Evolutionary conservation across 495 filamentous ascomycete genomes (phyloP), one percentile per base, ranked within the genome.

Genomic region (Lichina pygmaea): DNA sequence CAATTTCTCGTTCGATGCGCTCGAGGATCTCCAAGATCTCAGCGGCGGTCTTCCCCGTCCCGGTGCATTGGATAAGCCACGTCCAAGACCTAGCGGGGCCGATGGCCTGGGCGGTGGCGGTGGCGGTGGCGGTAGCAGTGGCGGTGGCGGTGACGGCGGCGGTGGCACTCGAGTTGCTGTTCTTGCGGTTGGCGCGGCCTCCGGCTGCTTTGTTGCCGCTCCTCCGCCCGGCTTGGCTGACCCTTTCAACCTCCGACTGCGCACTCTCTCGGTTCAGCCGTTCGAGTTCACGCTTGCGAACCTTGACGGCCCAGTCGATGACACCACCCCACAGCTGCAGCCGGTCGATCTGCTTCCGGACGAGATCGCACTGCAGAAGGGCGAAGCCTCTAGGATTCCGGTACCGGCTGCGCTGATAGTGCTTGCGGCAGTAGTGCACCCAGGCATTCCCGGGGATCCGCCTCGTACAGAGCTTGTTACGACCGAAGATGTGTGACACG

Each of bases 401-500:
- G 54, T 86, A 89, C 0, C 75, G 63, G 34, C 58, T 64, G 0
- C 80, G 74, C 57, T 93, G 84, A 58, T 92, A 93, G 52, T 86
- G 78, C 53, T 86, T 89, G 1, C 84, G 69, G 53, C 85, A 92
- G 52, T 68, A 74, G 42, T 73, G 66, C 0, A 77, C 66, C 79
- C 78, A 86, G 12, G 78, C 62, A 0, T 66, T 46, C 0, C 63
- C 50, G 0, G 80, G 78, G 39, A 93, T 75, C 5, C 60, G 58
- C 12, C 73, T 68, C 0, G 84, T 91, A 38, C 68, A 71, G 1
- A 62, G 59, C 58, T 93, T 92, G 64, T 93, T 92, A 10, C 84
- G 70, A n/a, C 84, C 84, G 53, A 92, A 89, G 48, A 86, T 66
- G 50, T 93, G 80, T 0, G 79, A 84, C 33, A 91, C 73, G 7